These are phyloP conservation scores for Penicillium griseofulvum DNA, from an alignment of 2,329 filamentous ascomycete genomes.

Conservation along the genomic window DNA sequence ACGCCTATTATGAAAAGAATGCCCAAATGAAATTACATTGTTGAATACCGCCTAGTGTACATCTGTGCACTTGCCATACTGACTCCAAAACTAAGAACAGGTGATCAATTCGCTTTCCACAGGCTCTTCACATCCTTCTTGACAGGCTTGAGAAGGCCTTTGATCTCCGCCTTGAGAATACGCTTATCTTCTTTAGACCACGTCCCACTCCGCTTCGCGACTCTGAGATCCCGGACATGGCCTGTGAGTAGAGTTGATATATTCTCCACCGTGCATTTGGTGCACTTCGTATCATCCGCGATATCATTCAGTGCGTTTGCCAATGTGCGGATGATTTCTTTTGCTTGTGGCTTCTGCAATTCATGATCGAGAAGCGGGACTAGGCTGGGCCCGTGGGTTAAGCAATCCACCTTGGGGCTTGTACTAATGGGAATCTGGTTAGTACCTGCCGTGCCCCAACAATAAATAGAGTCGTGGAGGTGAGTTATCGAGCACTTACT, in stretches of 20 bases:
- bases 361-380: constrained; percentile 5
- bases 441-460: background rate
- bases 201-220: constrained; percentile 5
- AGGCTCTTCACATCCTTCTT: constrained; percentile 10
- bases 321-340: background rate
- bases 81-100: background rate
- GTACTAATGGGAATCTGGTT: background rate
- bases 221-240: constrained; percentile 2
- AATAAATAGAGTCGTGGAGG: background rate
- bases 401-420: background rate
- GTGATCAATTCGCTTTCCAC: constrained; percentile 6
- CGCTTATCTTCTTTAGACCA: constrained; percentile 13
- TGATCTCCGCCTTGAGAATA: constrained; percentile 8
- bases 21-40: background rate
- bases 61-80: background rate
- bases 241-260: constrained; percentile 1
- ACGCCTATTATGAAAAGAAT: background rate
- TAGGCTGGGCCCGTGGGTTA: constrained; percentile 5
- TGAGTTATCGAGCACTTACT: background rate
- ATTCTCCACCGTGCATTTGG: constrained; percentile 10
- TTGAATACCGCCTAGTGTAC: background rate
- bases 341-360: constrained; percentile 1
- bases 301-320: constrained; percentile 7
- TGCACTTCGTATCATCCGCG: constrained; percentile 5
- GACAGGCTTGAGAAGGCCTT: constrained; percentile 4